Percentiles rank a stretch among this genome's conserved stretches.
Conservation (phyloP, 169 alveolate genomes). For the Plasmodium cynomolgi region DNA sequence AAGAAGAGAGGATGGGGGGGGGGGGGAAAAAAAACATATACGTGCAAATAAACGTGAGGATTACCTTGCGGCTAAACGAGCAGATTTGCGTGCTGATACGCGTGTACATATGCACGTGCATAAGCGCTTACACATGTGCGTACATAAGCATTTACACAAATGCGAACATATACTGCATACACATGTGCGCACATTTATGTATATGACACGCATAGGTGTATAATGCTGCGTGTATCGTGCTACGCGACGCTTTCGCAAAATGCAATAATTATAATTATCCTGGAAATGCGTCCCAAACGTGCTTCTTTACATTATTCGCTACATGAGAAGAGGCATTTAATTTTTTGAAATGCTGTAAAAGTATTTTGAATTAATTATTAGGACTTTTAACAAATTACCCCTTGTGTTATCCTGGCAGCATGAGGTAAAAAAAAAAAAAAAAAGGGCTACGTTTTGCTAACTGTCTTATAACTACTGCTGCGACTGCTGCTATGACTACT, state of each 20-base stretch:
- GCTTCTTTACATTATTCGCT: not conserved
- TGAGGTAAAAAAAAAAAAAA: conserved; percentile 10
- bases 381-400: not conserved
- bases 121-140: not conserved
- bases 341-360: not conserved
- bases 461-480: conserved; percentile 14
- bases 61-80: not conserved
- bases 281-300: not conserved
- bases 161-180: not conserved
- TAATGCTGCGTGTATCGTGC: not conserved
- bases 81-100: not conserved
- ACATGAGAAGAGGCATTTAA: not conserved
- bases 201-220: not conserved
- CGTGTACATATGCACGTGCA: not conserved
- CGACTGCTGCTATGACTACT: not conserved
- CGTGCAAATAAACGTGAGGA: not conserved
- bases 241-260: not conserved
- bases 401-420: not conserved
- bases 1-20: not conserved
- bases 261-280: conserved; percentile 6
- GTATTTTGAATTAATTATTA: conserved; percentile 6
- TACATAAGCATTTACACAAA: not conserved
- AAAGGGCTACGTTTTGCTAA: conserved; percentile 15
- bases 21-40: conserved; percentile 3
- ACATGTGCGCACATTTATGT: not conserved